Base-by-base conservation (phyloP, 768 basidiomycete genomes). In the Kondoa subrosea region DNA sequence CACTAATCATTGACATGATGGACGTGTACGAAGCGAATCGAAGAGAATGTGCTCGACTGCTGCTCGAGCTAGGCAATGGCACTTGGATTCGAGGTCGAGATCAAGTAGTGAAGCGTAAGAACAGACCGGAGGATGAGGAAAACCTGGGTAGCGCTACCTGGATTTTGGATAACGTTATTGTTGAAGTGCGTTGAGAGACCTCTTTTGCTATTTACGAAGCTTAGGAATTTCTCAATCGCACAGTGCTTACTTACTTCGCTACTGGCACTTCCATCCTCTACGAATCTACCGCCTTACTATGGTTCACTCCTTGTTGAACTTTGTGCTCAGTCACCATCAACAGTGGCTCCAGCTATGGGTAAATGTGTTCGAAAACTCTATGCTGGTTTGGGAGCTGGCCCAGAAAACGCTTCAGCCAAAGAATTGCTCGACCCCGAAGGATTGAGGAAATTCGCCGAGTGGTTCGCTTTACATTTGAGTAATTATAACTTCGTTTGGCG, bases 401-500 rank as follows among this genome's bases (percentile, higher is more conserved):
- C 2, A 14, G 66, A 60, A 2, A 58, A 15, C 1, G 59, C 58
- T 26, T 57, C 25, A 26, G 63, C 34, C 17, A 30, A 21, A 27
- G 67, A 67, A 12, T 59, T 67, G 0, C 79, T 97, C 32, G 93
- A 96, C 70, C 83, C 88, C 4, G 92, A 93, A 69, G 79, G 89
- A 64, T 81, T 85, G 1, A 83, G 86, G 61, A 81, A 89, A 32
- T 88, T 91, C 68, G 85, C 88, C 0, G 91, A 96, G 69, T 99
- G 95, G 95, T 95, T 97, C 72, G 83, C 89, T 1, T 81, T 88
- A 1, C 95, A 99, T 74, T 87, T 99, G 85, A 92, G 89, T 72
- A 99, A 99, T 78, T 99, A 96, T 76, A 87, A 86, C 29, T 99
- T 96, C 78, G 85, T 87, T 73, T 97, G 95, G 95, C 90, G 95